phyloP scores from a whole-genome alignment of 257 asterid species.

The Prunella vulgaris region DNA sequence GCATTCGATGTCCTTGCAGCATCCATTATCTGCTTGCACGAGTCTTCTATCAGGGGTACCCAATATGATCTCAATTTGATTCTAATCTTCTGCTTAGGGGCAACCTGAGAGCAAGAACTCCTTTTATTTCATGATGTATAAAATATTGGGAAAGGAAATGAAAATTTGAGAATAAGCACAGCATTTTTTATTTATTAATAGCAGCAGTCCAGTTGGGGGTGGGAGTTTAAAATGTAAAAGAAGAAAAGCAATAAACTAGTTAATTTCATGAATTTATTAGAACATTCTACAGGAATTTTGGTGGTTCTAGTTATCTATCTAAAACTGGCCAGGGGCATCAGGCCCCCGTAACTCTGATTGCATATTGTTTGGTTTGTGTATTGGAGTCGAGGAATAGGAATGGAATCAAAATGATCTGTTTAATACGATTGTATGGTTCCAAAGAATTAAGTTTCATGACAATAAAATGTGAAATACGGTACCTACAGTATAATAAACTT shows the following conservation, averaged over 20 bases:
- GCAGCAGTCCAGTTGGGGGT: too few species aligned
- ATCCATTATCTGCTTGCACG: constrained; percentile 94
- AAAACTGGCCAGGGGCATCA: neutral
- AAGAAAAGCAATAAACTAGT: neutral
- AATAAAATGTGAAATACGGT: too few species aligned
- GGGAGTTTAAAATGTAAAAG: neutral
- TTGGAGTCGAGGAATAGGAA: too few species aligned
- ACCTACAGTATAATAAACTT: too few species aligned
- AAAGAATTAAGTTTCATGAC: too few species aligned
- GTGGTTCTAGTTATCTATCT: neutral
- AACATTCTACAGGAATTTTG: neutral
- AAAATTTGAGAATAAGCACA: neutral
- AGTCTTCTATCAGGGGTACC: constrained; percentile 93
- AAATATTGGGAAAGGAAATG: neutral
- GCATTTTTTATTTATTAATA: neutral
- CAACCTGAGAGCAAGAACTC: constrained; percentile 40
- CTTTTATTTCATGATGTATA: neutral
- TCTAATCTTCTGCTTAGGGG: constrained; percentile 92
- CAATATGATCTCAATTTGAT: constrained; percentile 90
- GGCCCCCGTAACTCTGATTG: neutral
- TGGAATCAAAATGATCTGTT: too few species aligned
- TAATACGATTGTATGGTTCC: too few species aligned
- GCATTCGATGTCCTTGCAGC: constrained; percentile 88
- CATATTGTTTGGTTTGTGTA: too few species aligned
- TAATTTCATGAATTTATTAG: neutral